These are phyloP conservation scores for Ruellia speciosa DNA, from an alignment of 305 asterid species.

Conservation along the genomic window DNA sequence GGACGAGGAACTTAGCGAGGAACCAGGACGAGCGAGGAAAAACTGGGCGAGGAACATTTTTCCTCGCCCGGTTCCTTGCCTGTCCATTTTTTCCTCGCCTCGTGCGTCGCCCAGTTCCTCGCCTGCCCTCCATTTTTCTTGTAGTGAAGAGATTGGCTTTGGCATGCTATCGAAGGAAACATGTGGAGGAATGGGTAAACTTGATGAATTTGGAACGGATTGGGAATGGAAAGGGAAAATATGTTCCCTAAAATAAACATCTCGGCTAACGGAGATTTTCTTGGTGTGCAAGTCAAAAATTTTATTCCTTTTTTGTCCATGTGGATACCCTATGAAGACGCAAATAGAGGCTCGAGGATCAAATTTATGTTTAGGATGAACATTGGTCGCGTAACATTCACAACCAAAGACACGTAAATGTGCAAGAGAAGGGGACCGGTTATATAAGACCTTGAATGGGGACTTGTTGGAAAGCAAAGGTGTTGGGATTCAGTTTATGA, in stretches of 20 bases:
- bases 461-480: neutral
- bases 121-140: too few species aligned
- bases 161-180: too few species aligned
- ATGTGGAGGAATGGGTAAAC: too few species aligned
- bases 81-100: too few species aligned
- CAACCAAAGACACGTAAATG: neutral
- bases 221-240: neutral
- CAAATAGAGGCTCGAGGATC: neutral
- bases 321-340: neutral
- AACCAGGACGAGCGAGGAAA: too few species aligned
- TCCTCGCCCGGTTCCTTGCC: too few species aligned
- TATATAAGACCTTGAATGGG: neutral
- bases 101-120: too few species aligned
- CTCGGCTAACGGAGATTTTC: neutral
- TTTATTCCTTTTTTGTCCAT: neutral
- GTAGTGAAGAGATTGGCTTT: too few species aligned
- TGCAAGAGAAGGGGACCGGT: neutral
- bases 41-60: too few species aligned
- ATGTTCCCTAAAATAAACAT: neutral
- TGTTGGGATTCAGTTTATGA: neutral
- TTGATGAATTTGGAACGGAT: neutral
- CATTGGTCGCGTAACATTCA: neutral
- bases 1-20: too few species aligned
- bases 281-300: neutral
- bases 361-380: neutral